Evolutionary conservation across 2,329 filamentous ascomycete genomes (phyloP), one percentile per base, ranked within the genome.

Genomic region (Stachybotrys chlorohalonatus): DNA sequence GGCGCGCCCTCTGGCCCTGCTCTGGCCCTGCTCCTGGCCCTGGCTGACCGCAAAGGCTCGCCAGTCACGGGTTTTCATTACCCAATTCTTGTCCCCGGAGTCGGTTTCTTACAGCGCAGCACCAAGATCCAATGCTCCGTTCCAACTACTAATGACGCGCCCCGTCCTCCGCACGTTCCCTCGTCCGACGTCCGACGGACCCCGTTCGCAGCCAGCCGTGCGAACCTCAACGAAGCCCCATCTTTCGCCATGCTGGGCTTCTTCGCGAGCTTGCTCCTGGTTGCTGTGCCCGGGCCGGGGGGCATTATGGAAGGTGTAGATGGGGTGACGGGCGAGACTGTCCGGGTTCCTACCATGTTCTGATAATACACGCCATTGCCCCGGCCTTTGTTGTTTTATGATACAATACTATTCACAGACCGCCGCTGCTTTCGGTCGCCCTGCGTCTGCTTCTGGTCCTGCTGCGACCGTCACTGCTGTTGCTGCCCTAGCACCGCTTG

Each of bases 21-120:
- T 13, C 36, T 42, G 36, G 9, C 36, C 11, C 7, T 11, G 36
- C 36, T 11, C 36, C 36, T 11, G 36, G 36, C 36, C 36, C 8
- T 42, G 36, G 9, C 36, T 65, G 63, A 65, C 62, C 53, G 56
- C 42, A 39, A 63, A 56, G 62, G 66, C 24, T 24, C 24, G 24
- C 69, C 72, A 73, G 67, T 68, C 65, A 66, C 68, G 65, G 65
- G 70, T 77, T 77, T 77, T 63, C 62, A 77, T 77, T 77, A 77
- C 75, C 65, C 72, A 77, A 77, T 76, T 61, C 36, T 42, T 5
- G 36, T 42, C 36, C 36, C 36, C 8, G 36, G 36, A 13, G 36
- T 9, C 36, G 24, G 24, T 24, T 24, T 24, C 24, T 4, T 24
- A 2, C 24, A 24, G 24, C 24, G 24, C 24, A 24, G 24, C 24